phyloP scores from a whole-genome alignment of 441 rosid genomes.

The Melianthus villosus region DNA sequence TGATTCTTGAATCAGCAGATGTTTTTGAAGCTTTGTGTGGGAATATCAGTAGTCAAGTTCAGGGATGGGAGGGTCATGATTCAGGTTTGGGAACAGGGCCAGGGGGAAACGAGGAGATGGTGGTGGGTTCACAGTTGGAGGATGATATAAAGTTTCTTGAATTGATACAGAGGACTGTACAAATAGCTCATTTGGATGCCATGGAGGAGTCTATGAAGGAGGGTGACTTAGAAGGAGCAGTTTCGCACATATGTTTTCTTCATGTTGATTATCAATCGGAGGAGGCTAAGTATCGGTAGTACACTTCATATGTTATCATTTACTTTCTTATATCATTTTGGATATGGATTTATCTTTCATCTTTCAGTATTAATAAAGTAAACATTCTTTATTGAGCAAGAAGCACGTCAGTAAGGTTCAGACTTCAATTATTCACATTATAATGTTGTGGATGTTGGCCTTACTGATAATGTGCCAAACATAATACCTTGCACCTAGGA shows the following conservation, averaged over 20 bases:
- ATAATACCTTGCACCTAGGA: no score
- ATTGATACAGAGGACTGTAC: slow-evolving; percentile 43
- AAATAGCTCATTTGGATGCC: slow-evolving; percentile 62
- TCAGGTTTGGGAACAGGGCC: slow-evolving; percentile 26
- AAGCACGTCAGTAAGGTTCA: no score
- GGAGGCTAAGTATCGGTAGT: slow-evolving; percentile 56
- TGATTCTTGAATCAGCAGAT: slow-evolving; percentile 42
- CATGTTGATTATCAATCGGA: slow-evolving; percentile 52
- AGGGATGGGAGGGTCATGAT: slow-evolving; percentile 23
- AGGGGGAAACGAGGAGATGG: slow-evolving; percentile 15
- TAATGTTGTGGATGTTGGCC: no score
- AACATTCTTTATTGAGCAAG: no score
- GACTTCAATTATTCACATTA: no score
- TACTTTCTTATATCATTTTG: background rate
- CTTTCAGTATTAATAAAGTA: no score
- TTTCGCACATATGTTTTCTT: slow-evolving; percentile 48
- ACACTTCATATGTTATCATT: no score
- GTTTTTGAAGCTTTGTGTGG: slow-evolving; percentile 52
- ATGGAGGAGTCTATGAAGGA: slow-evolving; percentile 26
- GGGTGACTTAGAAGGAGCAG: slow-evolving; percentile 41
- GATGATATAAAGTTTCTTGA: slow-evolving; percentile 33
- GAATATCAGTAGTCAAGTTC: slow-evolving; percentile 54
- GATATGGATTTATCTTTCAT: no score
- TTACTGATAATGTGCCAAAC: no score
- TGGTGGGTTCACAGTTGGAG: slow-evolving; percentile 13